phyloP scores from a whole-genome alignment of 306 rosid species.

The Macrotyloma uniflorum region DNA sequence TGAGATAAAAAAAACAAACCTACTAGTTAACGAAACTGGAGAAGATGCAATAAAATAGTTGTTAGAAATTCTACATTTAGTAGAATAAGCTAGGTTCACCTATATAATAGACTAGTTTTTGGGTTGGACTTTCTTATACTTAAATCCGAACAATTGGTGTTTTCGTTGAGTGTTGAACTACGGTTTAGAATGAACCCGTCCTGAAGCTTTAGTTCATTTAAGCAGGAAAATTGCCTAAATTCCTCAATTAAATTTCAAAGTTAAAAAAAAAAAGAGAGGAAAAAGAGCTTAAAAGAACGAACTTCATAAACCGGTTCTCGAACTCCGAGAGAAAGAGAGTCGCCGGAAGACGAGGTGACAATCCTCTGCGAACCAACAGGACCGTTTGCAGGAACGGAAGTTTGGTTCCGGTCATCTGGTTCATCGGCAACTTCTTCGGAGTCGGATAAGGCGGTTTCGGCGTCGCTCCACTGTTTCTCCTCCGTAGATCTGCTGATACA shows the following conservation, averaged over 20 bases:
- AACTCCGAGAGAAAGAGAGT: conserved; percentile 76
- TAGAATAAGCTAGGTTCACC: too few species aligned
- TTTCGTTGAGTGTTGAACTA: too few species aligned
- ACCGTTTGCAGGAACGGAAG: conserved; percentile 5
- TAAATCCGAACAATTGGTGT: too few species aligned
- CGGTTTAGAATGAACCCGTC: too few species aligned
- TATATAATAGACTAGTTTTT: too few species aligned
- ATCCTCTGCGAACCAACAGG: conserved; percentile 45
- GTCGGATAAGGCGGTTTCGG: conserved; percentile 45
- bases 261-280: background rate
- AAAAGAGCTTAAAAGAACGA: background rate
- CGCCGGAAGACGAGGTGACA: conserved; percentile 55
- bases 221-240: background rate
- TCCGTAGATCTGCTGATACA: conserved; percentile 67
- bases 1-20: background rate
- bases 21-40: background rate
- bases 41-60: conserved; percentile 2
- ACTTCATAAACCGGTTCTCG: conserved; percentile 97
- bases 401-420: conserved; percentile 15
- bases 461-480: conserved; percentile 58
- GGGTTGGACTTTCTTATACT: too few species aligned
- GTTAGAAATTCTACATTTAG: too few species aligned
- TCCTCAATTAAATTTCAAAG: background rate
- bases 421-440: conserved; percentile 37
- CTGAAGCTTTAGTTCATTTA: conserved; percentile 6